Base-by-base conservation (phyloP, 2,329 filamentous ascomycete species). In the Penicillium sp. region DNA sequence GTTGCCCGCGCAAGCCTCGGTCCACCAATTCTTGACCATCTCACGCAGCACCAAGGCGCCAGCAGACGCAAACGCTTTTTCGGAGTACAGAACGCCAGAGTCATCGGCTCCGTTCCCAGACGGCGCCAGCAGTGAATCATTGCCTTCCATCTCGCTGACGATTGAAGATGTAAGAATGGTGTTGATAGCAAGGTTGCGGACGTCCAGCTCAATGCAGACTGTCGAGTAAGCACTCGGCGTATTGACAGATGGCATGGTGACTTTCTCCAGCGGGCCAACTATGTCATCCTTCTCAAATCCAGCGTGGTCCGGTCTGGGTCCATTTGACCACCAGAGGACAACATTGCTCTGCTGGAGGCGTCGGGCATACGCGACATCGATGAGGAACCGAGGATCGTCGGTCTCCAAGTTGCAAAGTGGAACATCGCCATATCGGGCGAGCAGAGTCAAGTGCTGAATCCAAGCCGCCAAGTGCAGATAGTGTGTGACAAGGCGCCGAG, bases 1-100 rank as follows among this genome's bases (percentile, higher is more conserved):
- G 69, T 91, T 96, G 39, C 92, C 92, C 62, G 87, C 88, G 73
- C 91, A 95, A 5, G 95, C 96, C 75, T 99, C 94, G 0, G 89
- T 85, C 95, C 95, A 99, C 96, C 96, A 99, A 2, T 91, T 86
- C 75, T 97, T 96, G 67, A 99, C 95, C 93, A 99, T 97, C 69
- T 98, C 96, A 14, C 95, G 89, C 3, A 99, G 83, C 0, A 99
- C 95, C 6, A 89, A 85, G 4, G 98, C 90, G 56, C 92, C 91
- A 3, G 94, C 92, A 52, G 92, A 90, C n/a, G 94, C 89, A 73
- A 99, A 99, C 0, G 94, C 91, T 61, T 90, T 95, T 63, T 96
- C 92, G 0, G 92, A 91, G 62, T 91, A 90, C 6, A 96, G 85
- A 17, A 88, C 84, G 60, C 89, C 89, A 0, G 84, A 81, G 0